Evolutionary conservation across 306 rosid species (phyloP), one percentile per base, ranked within the genome.

Genomic region (Sophora flavescens): DNA sequence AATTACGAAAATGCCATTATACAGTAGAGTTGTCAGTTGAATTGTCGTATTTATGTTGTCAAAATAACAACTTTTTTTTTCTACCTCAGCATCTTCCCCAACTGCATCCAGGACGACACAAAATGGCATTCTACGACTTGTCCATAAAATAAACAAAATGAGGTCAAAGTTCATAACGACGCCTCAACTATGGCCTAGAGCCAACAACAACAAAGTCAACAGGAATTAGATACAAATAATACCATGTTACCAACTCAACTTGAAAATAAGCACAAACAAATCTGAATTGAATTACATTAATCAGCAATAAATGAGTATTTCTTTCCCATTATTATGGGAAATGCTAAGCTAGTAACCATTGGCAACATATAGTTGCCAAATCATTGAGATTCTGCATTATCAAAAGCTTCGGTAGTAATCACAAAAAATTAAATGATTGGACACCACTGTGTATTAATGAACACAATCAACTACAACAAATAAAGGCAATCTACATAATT

Each of bases 401-500:
- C 47, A 75, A 44, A 77, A 76, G 11, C 30, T 59, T 17, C 4
- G 58, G 54, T 60, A 66, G 54, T 28, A 15, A 59, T 39, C 42
- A 39, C 81, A 66, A 26, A 56, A 69, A 69, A 38, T 75, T 58
- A 5, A 22, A 57, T 32, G 59, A 59, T 26, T 78, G 69, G 36
- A 61, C 35, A 63, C 52, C 63, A 45, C 15, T 57, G 47, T 36
- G 62, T 13, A 35, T 50, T 65, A 69, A 61, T 17, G 48, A 74
- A 75, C 26, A 30, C 45, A 13, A 11, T 36, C 52, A 38, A 73
- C 35, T 81, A 88, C 87, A 90, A 54, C 30, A 18, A 78, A 67
- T 38, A 32, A 70, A 81, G 76, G 78, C 83, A 82, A 60, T 68
- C 54, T 61, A 68, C 62, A 72, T 52, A 54, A 33, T 72, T 83